Evolutionary conservation across 2,329 filamentous ascomycete species (phyloP), one percentile per base, ranked within the genome.

Genomic region (Neophaeococcomyces aloes): DNA sequence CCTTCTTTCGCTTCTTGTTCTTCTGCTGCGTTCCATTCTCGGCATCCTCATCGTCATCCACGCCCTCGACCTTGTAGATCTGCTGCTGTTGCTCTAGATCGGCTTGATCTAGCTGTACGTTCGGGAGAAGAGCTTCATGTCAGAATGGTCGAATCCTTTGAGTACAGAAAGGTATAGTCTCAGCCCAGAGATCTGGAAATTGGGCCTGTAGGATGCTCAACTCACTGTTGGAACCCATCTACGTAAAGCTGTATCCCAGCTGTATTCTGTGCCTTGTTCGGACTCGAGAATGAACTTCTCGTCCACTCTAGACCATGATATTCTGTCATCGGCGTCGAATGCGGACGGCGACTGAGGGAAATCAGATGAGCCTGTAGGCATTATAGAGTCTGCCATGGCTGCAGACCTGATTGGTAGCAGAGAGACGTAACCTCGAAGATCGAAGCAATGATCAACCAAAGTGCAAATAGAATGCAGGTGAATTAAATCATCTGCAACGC

Each of bases 241-340:
- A 65, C 77, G 80, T 53, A 79, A 65, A 39, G 70, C 72, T 38
- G 74, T 65, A 62, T 93, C 80, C 66, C 82, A 95, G 61, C 88
- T 83, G 66, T 81, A 94, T 62, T 94, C 88, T 48, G 78, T 75
- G 41, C 86, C 86, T 59, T 91, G 80, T 37, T 87, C 84, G 45
- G 85, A 82, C 49, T 94, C 87, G 6, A 91, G 78, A 42, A 91
- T 76, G 66, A 81, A 89, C 60, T 86, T 89, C 58, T 78, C 73
- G 63, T 89, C 82, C 48, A 86, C 71, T 59, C 77, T 83, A n/a
- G 85, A 89, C 66, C 82, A 94, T 4, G 86, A 89, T 57, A 94
- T 84, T 54, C 88, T 83, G 21, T 84, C 75, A 60, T 94, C 87
- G 46, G 67, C 67, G 56, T 82, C 79, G 60, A 94, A 93, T 37